These are phyloP conservation scores for Lactarius tabidus DNA, from an alignment of 768 basidiomycete genomes.

Conservation along the genomic window DNA sequence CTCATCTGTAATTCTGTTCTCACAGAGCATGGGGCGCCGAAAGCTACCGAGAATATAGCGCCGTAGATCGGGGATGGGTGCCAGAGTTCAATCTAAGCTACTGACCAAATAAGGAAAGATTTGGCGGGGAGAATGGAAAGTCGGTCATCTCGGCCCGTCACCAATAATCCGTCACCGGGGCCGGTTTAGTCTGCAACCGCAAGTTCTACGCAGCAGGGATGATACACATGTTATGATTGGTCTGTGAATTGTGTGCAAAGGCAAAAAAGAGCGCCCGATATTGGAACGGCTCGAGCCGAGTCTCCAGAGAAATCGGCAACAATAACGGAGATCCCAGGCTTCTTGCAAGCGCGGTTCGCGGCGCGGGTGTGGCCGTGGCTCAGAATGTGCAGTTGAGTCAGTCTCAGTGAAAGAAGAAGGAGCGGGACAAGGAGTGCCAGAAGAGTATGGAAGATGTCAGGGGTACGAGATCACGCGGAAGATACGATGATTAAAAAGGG, in stretches of 20 bases:
- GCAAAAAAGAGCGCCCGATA: neutral
- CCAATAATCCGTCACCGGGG: neutral
- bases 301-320: slow-evolving; percentile 1
- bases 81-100: slow-evolving; percentile 14
- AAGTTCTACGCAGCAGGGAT: neutral
- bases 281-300: neutral
- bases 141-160: slow-evolving; percentile 9
- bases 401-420: slow-evolving; percentile 6
- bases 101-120: slow-evolving; percentile 18
- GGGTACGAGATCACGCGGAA: slow-evolving; percentile 14
- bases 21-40: neutral
- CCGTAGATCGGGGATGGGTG: neutral
- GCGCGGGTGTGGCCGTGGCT: slow-evolving; percentile 17
- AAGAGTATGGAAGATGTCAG: slow-evolving; percentile 20
- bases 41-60: slow-evolving; percentile 7
- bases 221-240: neutral
- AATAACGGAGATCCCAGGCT: slow-evolving; percentile 18
- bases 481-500: slow-evolving; percentile 15
- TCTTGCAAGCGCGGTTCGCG: slow-evolving; percentile 20
- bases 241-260: neutral
- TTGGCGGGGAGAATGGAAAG: slow-evolving; percentile 15
- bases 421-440: slow-evolving; percentile 1
- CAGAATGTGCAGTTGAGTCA: slow-evolving; percentile 6
- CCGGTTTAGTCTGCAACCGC: neutral
- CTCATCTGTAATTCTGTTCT: slow-evolving; percentile 4